Conservation (phyloP, 2,329 filamentous ascomycete genomes). For the Lasiodiplodia theobromae region DNA sequence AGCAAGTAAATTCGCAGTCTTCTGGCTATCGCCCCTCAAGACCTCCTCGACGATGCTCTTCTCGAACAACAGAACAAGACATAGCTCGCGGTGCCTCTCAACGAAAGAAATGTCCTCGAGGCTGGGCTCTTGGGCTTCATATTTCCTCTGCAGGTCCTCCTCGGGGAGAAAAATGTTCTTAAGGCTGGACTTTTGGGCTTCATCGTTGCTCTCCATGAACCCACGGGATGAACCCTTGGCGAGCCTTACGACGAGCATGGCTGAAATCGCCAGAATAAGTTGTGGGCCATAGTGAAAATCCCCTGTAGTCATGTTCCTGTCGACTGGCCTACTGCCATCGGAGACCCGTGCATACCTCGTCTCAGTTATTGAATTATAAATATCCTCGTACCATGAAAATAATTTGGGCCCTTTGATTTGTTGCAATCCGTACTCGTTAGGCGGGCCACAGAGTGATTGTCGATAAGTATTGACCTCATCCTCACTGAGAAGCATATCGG, state of each 20-base stretch:
- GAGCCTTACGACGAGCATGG: background rate
- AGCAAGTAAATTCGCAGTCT: background rate
- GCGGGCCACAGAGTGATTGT: background rate
- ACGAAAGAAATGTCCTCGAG: background rate
- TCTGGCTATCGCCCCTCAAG: background rate
- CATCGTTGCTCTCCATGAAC: background rate
- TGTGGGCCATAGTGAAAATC: too few relatives aligned
- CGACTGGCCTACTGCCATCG: too few relatives aligned
- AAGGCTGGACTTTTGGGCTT: background rate
- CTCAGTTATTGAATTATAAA: too few relatives aligned
- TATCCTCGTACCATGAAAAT: too few relatives aligned
- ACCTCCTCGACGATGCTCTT: background rate
- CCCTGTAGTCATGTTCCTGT: too few relatives aligned
- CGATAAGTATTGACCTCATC: background rate
- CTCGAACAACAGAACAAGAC: background rate
- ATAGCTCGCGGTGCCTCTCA: background rate
- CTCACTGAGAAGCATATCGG: background rate
- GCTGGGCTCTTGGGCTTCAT: background rate
- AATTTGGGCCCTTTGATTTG: too few relatives aligned
- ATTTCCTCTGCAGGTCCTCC: background rate
- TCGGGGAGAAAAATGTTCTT: too few relatives aligned
- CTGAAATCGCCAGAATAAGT: background rate
- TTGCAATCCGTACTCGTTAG: too few relatives aligned
- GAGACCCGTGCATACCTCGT: too few relatives aligned
- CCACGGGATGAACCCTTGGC: background rate